Evolutionary conservation across 2,329 filamentous ascomycete species (phyloP).

Genomic region (Stachybotrys chartarum): DNA sequence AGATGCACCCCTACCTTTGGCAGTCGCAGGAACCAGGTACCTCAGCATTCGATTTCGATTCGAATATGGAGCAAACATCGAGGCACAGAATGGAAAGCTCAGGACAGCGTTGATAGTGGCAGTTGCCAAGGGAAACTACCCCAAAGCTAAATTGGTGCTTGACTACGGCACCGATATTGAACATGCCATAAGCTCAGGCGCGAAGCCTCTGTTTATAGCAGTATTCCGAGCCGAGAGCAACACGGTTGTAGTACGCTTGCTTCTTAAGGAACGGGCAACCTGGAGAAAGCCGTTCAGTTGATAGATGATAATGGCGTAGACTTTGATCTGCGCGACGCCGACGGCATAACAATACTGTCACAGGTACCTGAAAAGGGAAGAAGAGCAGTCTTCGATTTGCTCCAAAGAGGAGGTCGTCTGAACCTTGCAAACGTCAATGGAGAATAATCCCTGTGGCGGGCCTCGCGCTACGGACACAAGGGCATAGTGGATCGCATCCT

Average conservation of each 20-base stretch:
- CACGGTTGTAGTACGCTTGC: background rate
- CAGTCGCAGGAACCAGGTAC: too few species aligned
- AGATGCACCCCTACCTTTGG: too few species aligned
- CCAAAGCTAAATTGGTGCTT: background rate
- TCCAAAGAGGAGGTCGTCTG: background rate
- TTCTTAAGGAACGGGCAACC: slow-evolving; percentile 1
- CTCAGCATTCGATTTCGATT: too few species aligned
- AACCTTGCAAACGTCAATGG: slow-evolving; percentile 1
- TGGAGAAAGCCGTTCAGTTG: background rate
- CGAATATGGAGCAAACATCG: too few species aligned
- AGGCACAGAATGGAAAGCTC: too few species aligned
- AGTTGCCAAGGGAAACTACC: too few species aligned
- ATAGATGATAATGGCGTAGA: slow-evolving; percentile 1
- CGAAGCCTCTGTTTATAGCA: slow-evolving; percentile 1
- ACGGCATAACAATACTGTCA: background rate
- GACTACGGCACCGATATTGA: slow-evolving; percentile 2
- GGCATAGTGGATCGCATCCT: slow-evolving; percentile 1
- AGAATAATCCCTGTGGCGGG: slow-evolving; percentile 4
- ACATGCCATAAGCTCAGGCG: background rate
- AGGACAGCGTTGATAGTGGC: too few species aligned
- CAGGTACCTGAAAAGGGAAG: slow-evolving; percentile 1
- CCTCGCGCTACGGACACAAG: slow-evolving; percentile 1
- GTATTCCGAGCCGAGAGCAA: background rate
- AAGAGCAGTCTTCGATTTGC: background rate
- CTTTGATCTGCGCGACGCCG: background rate